Base-by-base conservation (phyloP, 176 grass and related monocot genomes). In the Cenchrus fungigraminus region DNA sequence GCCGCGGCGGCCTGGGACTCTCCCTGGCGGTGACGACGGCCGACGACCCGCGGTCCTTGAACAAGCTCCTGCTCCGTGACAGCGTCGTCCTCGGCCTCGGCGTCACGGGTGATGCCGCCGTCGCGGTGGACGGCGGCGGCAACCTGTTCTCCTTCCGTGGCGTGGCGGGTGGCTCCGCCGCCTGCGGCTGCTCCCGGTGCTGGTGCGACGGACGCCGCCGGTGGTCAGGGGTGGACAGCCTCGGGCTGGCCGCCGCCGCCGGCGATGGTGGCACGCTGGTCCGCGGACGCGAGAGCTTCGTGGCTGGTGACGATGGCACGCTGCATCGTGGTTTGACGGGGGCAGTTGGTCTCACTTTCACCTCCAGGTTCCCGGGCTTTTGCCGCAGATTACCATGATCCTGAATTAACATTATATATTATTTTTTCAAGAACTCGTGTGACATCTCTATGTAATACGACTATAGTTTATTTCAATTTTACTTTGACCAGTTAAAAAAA, bases 141-240 rank as follows among this genome's bases (percentile, higher is more conserved):
- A 73, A 4, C 77, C 86, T 88, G 82, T 85, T 91, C 78, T 85
- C 78, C 71, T 88, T 88, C 6, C 77, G 66, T 5, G 86, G 90
- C 6, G 80, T 79, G 80, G 80, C 8, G 9, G 80, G 68, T 25
- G 68, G 58, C 34, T 76, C 71, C 22, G 62, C 63, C 17, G 16
- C 0, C 59, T 19, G 83, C 11, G 69, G 22, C 25, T 42, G 28
- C 10, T 32, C 61, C 10, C 77, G 83, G 8, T 70, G 82, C 2
- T 22, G 43, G 43, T 73, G 70, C 12, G 45, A 5, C 1, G 84
- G 8, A 19, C 75, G 79, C 51, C 80, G 80, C 53, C 32, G 43
- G 14, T 40, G 0, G 75, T 79, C 84, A 8, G 71, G 40, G 52
- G 12, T 67, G 4, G 51, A 84, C 16, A 71, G 71, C 77, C 77